These are phyloP conservation scores for Cyclotella kingstonii DNA, from an alignment of 108 stramenopile species.

Conservation along the genomic window DNA sequence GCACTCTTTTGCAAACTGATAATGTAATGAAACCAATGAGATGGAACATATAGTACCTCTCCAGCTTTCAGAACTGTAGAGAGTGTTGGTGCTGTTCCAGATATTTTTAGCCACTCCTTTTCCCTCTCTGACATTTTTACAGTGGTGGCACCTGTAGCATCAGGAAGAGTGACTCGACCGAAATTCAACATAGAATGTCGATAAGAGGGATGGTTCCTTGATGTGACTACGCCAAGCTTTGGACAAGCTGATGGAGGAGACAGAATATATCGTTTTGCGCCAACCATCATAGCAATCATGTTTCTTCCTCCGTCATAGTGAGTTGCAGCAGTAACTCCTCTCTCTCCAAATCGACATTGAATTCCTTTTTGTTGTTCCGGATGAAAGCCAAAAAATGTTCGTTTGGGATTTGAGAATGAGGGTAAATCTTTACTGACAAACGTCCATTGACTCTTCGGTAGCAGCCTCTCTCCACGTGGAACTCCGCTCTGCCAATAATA, in stretches of 20 bases:
- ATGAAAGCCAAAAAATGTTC: constrained; percentile 67
- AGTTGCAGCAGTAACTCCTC: constrained; percentile 92
- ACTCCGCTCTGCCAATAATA: constrained; percentile 83
- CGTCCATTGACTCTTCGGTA: constrained; percentile 45
- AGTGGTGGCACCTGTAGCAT: constrained; percentile 30
- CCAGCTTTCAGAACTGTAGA: constrained; percentile 88
- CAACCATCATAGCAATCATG: constrained; percentile 92
- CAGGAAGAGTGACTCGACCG: constrained; percentile 60
- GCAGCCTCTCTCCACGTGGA: constrained; percentile 53
- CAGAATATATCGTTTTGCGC: constrained; percentile 92
- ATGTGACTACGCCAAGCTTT: constrained; percentile 75
- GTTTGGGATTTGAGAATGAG: constrained; percentile 58
- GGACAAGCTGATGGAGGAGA: constrained; percentile 82
- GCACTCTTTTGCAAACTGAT: constrained; percentile 81
- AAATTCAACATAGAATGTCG: constrained; percentile 87
- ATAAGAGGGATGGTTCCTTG: constrained; percentile 55
- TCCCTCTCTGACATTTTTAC: constrained; percentile 62
- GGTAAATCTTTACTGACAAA: constrained; percentile 80
- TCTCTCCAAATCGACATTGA: constrained; percentile 64
- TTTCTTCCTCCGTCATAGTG: constrained; percentile 93
- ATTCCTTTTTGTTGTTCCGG: constrained; percentile 78
- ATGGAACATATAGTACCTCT: constrained; percentile 89
- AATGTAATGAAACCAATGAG: constrained; percentile 96
- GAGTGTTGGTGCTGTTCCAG: constrained; percentile 50
- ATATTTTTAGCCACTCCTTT: constrained; percentile 61